These are phyloP conservation scores for Byssothecium circinans DNA, from an alignment of 2,329 filamentous ascomycete species.

Conservation along the genomic window DNA sequence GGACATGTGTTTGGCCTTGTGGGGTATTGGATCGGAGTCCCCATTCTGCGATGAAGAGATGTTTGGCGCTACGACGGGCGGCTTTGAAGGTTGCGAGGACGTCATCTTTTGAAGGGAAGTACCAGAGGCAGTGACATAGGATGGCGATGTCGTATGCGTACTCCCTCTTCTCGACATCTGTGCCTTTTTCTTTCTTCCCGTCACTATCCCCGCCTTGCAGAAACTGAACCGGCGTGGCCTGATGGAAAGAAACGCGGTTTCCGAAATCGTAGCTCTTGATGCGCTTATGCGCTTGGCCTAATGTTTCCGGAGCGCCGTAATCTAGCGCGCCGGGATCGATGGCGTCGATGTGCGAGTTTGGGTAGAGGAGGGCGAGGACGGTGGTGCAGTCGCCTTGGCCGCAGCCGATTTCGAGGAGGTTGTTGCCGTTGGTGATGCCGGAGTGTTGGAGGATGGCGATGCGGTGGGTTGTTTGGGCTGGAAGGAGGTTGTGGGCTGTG, in stretches of 20 bases:
- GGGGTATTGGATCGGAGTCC: constrained; percentile 45
- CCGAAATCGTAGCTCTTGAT: constrained; percentile 49
- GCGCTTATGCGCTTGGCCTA: constrained; percentile 53
- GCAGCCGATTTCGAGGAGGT: constrained; percentile 61
- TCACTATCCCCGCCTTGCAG: constrained; percentile 7
- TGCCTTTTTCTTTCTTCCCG: too few species aligned
- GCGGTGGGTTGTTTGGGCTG: constrained; percentile 13
- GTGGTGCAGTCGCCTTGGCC: constrained; percentile 62
- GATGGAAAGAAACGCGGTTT: constrained; percentile 49
- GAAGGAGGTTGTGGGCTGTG: too few species aligned
- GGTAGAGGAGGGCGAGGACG: constrained; percentile 54
- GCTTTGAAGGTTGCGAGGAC: constrained; percentile 44
- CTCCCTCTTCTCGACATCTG: too few species aligned
- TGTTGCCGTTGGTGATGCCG: constrained; percentile 36
- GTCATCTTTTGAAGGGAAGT: constrained; percentile 49
- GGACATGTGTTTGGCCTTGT: constrained; percentile 52
- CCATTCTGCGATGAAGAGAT: constrained; percentile 53
- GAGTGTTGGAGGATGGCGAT: constrained; percentile 22
- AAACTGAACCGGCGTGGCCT: constrained; percentile 37
- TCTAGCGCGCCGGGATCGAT: constrained; percentile 56
- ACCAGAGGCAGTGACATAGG: constrained; percentile 58
- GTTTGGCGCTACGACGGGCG: constrained; percentile 38
- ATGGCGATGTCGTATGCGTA: constrained; percentile 53
- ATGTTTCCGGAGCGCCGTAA: constrained; percentile 50
- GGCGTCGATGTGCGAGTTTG: constrained; percentile 49